Evolutionary conservation across 2,329 filamentous ascomycete species (phyloP), one percentile per base, ranked within the genome.

Genomic region (Hymenoscyphus albidus): DNA sequence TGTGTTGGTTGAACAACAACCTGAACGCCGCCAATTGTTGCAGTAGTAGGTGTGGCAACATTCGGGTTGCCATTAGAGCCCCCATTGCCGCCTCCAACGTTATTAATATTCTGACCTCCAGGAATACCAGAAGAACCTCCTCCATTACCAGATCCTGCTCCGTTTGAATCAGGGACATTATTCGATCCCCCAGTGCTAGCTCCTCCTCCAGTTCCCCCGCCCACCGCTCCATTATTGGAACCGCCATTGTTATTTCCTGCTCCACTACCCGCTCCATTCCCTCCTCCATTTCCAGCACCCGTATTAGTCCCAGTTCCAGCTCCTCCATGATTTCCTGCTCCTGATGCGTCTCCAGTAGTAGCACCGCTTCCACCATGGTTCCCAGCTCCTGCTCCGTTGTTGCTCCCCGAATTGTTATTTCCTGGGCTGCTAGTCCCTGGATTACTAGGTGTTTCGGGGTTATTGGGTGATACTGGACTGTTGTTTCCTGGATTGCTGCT

Each of bases 1-100:
- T 68, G 60, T 16, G 51, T 70, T 42, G 70, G 66, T 16, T 60
- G 60, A 14, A 73, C 54, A 31, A 72, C 63, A 42, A 74, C 54
- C 1, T 67, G 67, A 3, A 72, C 64, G 5, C 68, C 64, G 31
- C 63, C 66, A 10, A 70, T 62, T 7, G 64, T 68, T 13, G 67
- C 62, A 14, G 68, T 64, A 3, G 13, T 61, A 16, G 42, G 61
- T 1, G 27, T 55, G 14, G 18, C 27, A 27, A 3, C 32, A 60
- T 59, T 44, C 10, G 18, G 35, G 55, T 18, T 55, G 59, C 38
- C 56, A 7, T 40, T 58, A 9, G n/a, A n/a, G 13, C 42, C 40
- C 14, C 39, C 51, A 35, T 32, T 18, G 5, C 48, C 48, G 35
- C 27, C 22, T 18, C 61, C 61, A 22, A n/a, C 51, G 14, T 56